Evolutionary conservation across 345 rosid genomes (phyloP).

Genomic region (Euphorbia lathyris): DNA sequence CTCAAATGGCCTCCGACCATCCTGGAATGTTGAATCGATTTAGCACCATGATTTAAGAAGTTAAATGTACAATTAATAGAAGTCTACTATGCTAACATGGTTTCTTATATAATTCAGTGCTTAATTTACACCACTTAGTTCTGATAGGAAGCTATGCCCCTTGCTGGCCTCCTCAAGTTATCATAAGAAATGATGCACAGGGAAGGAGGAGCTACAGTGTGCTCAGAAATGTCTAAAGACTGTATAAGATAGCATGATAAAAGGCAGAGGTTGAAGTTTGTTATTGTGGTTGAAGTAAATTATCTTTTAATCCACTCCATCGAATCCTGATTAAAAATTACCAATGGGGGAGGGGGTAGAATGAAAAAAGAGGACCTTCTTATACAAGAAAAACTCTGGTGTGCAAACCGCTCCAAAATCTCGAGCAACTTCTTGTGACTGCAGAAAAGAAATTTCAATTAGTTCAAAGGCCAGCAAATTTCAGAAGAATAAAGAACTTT

Average conservation of each 20-base stretch:
- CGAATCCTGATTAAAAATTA: not conserved
- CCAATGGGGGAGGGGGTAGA: not conserved
- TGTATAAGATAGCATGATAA: not conserved
- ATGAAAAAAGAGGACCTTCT: constrained; percentile 46
- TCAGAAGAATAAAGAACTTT: not conserved
- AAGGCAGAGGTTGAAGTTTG: not conserved
- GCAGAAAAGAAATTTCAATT: constrained; percentile 16
- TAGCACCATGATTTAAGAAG: constrained; percentile 1
- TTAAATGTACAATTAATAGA: not conserved
- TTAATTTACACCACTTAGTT: not conserved
- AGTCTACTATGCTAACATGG: not conserved
- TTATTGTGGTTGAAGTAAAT: not conserved
- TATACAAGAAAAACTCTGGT: constrained; percentile 81
- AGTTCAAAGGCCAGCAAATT: not conserved
- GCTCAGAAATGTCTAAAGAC: not conserved
- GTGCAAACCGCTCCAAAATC: constrained; percentile 87
- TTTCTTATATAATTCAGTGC: not conserved
- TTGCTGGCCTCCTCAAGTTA: not conserved
- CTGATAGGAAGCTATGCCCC: not conserved
- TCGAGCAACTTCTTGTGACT: constrained; percentile 79
- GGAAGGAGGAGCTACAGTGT: not conserved
- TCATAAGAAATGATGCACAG: not conserved
- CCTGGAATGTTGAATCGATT: constrained; percentile 37
- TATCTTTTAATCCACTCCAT: not conserved
- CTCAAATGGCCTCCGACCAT: constrained; percentile 88